Evolutionary conservation across 208 protist species (phyloP).

Genomic region (Leishmania martiniquensis): DNA sequence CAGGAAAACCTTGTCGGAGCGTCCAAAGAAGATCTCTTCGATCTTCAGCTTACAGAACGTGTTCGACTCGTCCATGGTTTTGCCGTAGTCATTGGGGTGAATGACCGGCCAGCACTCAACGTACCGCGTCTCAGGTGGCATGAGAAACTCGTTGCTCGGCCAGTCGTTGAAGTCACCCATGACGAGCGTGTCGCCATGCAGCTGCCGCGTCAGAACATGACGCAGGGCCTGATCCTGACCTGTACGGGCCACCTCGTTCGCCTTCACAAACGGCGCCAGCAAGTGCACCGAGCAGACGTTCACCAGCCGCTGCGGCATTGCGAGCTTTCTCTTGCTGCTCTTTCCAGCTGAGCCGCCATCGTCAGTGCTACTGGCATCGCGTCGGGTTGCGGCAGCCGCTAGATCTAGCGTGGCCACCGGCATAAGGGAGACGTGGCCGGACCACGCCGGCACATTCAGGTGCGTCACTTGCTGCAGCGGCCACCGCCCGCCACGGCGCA

Average conservation of each 20-base stretch:
- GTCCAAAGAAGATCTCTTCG: constrained; percentile 92
- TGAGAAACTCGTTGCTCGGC: constrained; percentile 85
- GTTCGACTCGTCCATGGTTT: constrained; percentile 93
- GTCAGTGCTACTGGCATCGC: not conserved
- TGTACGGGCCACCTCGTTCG: constrained; percentile 71
- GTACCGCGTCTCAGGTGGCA: constrained; percentile 78
- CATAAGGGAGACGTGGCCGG: constrained; percentile 86
- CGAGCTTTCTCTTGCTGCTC: not conserved
- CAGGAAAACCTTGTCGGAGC: constrained; percentile 88
- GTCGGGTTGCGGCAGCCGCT: not conserved
- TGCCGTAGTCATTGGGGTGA: constrained; percentile 64
- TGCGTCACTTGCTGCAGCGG: constrained; percentile 57
- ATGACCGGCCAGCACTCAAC: constrained; percentile 85
- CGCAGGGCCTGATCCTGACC: constrained; percentile 76
- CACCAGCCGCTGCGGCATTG: not conserved
- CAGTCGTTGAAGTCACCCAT: constrained; percentile 95
- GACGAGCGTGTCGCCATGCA: constrained; percentile 63
- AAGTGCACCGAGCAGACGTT: constrained; percentile 58
- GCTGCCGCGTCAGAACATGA: constrained; percentile 47
- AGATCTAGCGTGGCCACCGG: constrained; percentile 64
- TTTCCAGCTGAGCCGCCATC: not conserved
- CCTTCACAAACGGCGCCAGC: constrained; percentile 81
- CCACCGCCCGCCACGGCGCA: constrained; percentile 54
- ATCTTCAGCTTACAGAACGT: constrained; percentile 93
- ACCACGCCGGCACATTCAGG: constrained; percentile 89